Conservation (phyloP, 2,329 filamentous ascomycete genomes). For the Phialocephala sp. region DNA sequence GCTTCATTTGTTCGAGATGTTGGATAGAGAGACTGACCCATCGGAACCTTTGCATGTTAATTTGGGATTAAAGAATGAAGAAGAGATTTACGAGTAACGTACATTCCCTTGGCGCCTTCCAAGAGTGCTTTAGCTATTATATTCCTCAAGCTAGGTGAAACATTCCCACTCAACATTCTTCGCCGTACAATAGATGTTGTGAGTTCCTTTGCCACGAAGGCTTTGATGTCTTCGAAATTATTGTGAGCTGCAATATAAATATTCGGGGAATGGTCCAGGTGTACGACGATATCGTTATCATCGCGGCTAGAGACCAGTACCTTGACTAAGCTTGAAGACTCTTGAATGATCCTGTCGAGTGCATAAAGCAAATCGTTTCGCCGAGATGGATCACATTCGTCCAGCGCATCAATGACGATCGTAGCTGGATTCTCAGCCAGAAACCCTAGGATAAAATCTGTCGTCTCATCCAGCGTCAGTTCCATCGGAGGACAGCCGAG, state of each 20-base stretch:
- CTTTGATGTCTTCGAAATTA: constrained; percentile 20
- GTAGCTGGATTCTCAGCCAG: constrained; percentile 14
- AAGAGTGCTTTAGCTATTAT: constrained; percentile 8
- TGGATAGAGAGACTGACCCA: constrained; percentile 26
- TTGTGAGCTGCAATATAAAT: constrained; percentile 21
- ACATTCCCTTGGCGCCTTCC: constrained; percentile 9
- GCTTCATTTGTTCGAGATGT: constrained; percentile 17
- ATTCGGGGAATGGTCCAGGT: constrained; percentile 17
- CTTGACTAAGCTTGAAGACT: constrained; percentile 21
- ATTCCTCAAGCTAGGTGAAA: not conserved
- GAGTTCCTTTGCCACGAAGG: constrained; percentile 13
- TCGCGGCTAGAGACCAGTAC: constrained; percentile 27
- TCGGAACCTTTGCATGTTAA: constrained; percentile 19
- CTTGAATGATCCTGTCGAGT: constrained; percentile 19
- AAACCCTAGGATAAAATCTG: constrained; percentile 18
- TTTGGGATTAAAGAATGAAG: too few relatives aligned
- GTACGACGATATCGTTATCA: constrained; percentile 24
- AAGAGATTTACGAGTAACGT: too few relatives aligned
- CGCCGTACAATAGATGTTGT: constrained; percentile 7
- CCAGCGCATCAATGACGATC: constrained; percentile 27
- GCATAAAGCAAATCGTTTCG: constrained; percentile 17
- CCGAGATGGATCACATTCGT: constrained; percentile 17
- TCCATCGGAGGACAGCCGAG: not conserved
- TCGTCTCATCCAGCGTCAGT: constrained; percentile 14
- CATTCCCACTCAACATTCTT: constrained; percentile 16